phyloP scores from a whole-genome alignment of 371 early-diverging fungal species.

The Mucor indicus region DNA sequence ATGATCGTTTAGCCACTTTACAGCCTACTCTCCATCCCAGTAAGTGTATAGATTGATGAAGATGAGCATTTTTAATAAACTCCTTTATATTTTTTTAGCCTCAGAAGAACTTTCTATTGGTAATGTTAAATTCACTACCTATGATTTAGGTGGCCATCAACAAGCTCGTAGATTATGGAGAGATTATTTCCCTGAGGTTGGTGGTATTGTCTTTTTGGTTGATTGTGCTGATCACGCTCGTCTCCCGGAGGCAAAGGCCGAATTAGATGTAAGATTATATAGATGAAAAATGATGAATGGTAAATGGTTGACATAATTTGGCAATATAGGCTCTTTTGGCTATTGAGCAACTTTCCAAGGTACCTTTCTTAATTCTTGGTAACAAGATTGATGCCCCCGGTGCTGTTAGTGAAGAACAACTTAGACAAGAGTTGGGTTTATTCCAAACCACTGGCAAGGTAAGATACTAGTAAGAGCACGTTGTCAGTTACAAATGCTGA shows the following conservation, averaged over 20 bases:
- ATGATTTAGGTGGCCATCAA: slow-evolving; percentile 95
- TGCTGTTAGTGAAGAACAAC: slow-evolving; percentile 91
- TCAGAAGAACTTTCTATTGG: slow-evolving; percentile 95
- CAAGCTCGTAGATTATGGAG: slow-evolving; percentile 97
- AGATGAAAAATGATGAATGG: not conserved
- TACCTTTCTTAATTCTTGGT: slow-evolving; percentile 94
- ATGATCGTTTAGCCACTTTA: slow-evolving; percentile 92
- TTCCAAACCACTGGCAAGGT: slow-evolving; percentile 95
- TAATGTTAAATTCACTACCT: slow-evolving; percentile 94
- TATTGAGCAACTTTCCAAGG: slow-evolving; percentile 85
- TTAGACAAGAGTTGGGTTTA: slow-evolving; percentile 83
- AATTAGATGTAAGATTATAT: slow-evolving; percentile 78
- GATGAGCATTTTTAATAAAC: not conserved
- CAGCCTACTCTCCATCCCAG: slow-evolving; percentile 98
- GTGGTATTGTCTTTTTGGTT: slow-evolving; percentile 94
- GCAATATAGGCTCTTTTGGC: slow-evolving; percentile 81
- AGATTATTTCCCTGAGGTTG: slow-evolving; percentile 97
- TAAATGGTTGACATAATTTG: too few relatives aligned
- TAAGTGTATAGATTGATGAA: slow-evolving; percentile 43
- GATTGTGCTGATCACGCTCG: slow-evolving; percentile 86
- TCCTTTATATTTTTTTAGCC: slow-evolving; percentile 55
- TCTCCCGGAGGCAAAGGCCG: slow-evolving; percentile 88
- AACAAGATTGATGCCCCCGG: slow-evolving; percentile 96
- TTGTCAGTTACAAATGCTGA: not conserved
- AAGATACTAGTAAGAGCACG: not conserved